phyloP scores from a whole-genome alignment of 192 early-diverging fungal species.

The Rhizophagus clarus region DNA sequence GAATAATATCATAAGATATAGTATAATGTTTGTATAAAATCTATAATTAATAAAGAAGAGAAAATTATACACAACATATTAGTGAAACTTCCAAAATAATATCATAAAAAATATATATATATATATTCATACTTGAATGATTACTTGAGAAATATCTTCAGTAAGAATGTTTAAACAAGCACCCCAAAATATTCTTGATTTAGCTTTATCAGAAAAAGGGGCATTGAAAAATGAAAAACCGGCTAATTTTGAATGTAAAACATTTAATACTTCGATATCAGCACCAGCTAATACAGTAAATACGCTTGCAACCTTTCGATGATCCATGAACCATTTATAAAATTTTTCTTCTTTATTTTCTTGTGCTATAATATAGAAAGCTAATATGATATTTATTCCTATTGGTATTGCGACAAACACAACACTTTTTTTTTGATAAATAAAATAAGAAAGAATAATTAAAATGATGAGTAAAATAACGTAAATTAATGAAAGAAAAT shows the following conservation, averaged over 20 bases:
- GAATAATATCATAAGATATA: slow-evolving; percentile 23
- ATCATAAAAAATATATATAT: too few relatives aligned
- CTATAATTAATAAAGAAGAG: background rate
- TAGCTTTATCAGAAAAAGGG: background rate
- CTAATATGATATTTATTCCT: background rate
- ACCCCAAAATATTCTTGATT: slow-evolving; percentile 15
- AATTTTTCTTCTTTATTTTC: slow-evolving; percentile 5
- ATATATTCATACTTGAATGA: slow-evolving; percentile 23
- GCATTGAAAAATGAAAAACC: slow-evolving; percentile 11
- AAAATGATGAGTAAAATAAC: background rate
- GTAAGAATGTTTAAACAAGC: slow-evolving; percentile 3
- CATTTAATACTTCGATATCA: slow-evolving; percentile 16
- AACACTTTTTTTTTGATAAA: background rate
- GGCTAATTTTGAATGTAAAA: slow-evolving; percentile 21
- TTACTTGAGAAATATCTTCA: slow-evolving; percentile 26
- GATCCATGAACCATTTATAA: background rate
- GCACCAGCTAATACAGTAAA: slow-evolving; percentile 16
- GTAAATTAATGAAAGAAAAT: too few relatives aligned
- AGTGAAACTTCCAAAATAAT: too few relatives aligned
- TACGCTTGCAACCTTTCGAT: slow-evolving; percentile 7
- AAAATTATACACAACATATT: too few relatives aligned
- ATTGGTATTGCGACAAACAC: slow-evolving; percentile 2
- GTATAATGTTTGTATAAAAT: background rate
- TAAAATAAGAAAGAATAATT: background rate
- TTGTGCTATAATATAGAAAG: slow-evolving; percentile 10